phyloP scores from a whole-genome alignment of 345 rosid species.

The Linum lewisii region DNA sequence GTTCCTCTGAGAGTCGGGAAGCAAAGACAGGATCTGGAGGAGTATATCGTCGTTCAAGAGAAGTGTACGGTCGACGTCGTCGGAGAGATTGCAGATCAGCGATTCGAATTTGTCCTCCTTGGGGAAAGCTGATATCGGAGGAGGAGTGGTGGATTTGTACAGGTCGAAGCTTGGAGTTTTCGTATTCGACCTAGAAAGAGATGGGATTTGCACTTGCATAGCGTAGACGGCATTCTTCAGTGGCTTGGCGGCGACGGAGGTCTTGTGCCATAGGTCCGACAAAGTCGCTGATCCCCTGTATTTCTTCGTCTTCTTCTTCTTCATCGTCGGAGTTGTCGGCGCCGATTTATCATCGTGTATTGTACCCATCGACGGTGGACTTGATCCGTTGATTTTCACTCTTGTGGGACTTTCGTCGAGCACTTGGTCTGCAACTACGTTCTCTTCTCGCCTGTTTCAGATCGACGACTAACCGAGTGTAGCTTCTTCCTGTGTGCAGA shows the following conservation, averaged over 20 bases:
- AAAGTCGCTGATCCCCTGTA: slow-evolving; percentile 35
- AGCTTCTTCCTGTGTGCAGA: no score
- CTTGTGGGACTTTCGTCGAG: no score
- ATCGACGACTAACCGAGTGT: no score
- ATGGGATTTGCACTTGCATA: slow-evolving; percentile 51
- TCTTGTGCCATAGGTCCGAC: slow-evolving; percentile 53
- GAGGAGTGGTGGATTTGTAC: slow-evolving; percentile 18
- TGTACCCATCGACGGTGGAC: slow-evolving; percentile 34
- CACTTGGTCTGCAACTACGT: no score
- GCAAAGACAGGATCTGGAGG: slow-evolving; percentile 21
- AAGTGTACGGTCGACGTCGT: slow-evolving; percentile 48
- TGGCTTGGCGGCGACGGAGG: slow-evolving; percentile 23
- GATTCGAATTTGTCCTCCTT: slow-evolving; percentile 28
- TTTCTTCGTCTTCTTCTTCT: slow-evolving; percentile 27
- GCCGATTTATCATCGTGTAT: slow-evolving; percentile 27
- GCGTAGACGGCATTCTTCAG: slow-evolving; percentile 45
- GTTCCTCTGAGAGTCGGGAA: slow-evolving; percentile 15
- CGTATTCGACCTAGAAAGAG: slow-evolving; percentile 18
- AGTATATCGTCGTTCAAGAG: slow-evolving; percentile 32
- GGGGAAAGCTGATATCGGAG: slow-evolving; percentile 1
- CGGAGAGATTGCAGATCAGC: slow-evolving; percentile 30
- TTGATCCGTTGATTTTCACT: not conserved
- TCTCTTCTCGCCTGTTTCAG: no score
- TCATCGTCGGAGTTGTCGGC: slow-evolving; percentile 10
- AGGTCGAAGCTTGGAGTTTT: slow-evolving; percentile 3